These are phyloP conservation scores for Heterobasidion parviporum DNA, from an alignment of 1,284 basidiomycete genomes.

Conservation along the genomic window DNA sequence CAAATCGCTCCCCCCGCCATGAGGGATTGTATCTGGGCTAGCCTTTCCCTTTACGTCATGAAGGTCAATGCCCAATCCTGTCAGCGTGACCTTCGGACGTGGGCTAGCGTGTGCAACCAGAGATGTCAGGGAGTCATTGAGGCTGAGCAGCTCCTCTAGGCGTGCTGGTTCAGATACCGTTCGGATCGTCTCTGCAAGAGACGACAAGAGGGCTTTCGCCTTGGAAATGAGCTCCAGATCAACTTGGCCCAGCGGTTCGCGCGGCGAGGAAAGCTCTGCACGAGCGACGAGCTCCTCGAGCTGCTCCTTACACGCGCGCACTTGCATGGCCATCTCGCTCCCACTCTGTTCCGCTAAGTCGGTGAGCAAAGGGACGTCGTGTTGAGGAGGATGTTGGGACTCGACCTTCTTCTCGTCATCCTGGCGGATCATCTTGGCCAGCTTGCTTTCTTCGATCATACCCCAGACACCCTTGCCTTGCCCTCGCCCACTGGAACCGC, in stretches of 20 bases:
- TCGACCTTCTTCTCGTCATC: slow-evolving; percentile 56
- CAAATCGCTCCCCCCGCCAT: not conserved
- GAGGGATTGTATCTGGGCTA: not conserved
- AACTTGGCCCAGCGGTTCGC: not conserved
- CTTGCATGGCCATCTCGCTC: slow-evolving; percentile 44
- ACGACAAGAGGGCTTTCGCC: slow-evolving; percentile 45
- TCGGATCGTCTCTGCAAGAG: slow-evolving; percentile 53
- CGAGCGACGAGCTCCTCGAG: slow-evolving; percentile 34
- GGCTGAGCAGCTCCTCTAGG: slow-evolving; percentile 57
- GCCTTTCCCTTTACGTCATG: slow-evolving; percentile 9
- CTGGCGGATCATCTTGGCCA: slow-evolving; percentile 59
- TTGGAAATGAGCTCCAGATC: slow-evolving; percentile 33
- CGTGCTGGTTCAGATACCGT: slow-evolving; percentile 46
- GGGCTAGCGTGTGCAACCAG: slow-evolving; percentile 35
- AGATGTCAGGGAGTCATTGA: slow-evolving; percentile 66
- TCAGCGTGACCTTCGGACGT: slow-evolving; percentile 26
- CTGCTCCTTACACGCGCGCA: slow-evolving; percentile 35
- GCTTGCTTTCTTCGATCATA: slow-evolving; percentile 74
- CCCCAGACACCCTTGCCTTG: slow-evolving; percentile 66
- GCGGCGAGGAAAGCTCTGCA: slow-evolving; percentile 21
- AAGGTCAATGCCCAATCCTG: slow-evolving; percentile 39
- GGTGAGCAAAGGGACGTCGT: slow-evolving; percentile 9
- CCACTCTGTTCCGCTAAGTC: slow-evolving; percentile 33
- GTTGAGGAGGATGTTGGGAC: slow-evolving; percentile 10
- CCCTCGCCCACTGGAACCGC: slow-evolving; percentile 26